phyloP scores from a whole-genome alignment of 179 eudicot genomes.

The Silene noctiflora region DNA sequence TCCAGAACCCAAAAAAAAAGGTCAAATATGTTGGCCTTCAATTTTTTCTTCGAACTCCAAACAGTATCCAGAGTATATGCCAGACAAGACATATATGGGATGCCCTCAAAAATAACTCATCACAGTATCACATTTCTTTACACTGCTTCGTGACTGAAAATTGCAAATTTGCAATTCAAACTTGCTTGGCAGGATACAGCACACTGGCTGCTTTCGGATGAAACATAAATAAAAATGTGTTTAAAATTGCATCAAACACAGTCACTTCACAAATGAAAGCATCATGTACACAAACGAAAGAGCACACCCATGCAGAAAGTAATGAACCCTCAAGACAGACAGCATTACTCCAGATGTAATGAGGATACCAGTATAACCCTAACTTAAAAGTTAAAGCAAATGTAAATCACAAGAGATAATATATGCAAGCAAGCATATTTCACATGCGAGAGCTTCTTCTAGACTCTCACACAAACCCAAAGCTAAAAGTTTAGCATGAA shows the following conservation, averaged over 20 bases:
- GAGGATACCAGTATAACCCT: too few species aligned
- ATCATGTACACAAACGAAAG: background rate
- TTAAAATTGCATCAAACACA: too few species aligned
- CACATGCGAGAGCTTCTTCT: background rate
- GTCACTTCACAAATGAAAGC: background rate
- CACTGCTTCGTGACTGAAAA: background rate
- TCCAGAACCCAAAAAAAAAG: background rate
- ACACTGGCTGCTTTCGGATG: too few species aligned
- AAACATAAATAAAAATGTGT: too few species aligned
- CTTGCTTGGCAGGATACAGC: background rate
- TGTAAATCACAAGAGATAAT: background rate
- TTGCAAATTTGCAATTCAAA: background rate
- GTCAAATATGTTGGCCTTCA: background rate
- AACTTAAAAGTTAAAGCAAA: background rate
- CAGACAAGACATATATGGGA: too few species aligned
- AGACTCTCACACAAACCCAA: background rate
- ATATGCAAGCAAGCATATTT: too few species aligned
- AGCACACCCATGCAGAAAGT: background rate
- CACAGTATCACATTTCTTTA: too few species aligned
- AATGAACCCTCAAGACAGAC: too few species aligned
- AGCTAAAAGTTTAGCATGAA: background rate
- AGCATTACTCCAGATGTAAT: too few species aligned
- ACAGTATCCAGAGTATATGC: too few species aligned
- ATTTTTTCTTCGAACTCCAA: background rate
- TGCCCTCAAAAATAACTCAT: too few species aligned